Evolutionary conservation across 306 rosid species (phyloP).

Genomic region (Ammopiptanthus mongolicus): DNA sequence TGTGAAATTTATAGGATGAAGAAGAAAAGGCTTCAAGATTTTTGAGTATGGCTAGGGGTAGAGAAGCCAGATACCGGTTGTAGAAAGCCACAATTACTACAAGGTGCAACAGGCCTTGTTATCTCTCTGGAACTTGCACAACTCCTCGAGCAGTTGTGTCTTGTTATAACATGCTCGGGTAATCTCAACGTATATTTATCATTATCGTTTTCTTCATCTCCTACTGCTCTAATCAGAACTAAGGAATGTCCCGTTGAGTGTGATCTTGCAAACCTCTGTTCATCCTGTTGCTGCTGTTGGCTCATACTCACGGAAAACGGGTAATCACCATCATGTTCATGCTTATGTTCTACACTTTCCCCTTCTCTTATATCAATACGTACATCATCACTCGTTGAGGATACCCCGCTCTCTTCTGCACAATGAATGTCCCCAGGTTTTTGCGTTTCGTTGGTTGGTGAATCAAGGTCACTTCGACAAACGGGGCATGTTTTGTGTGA

Average conservation of each 20-base stretch:
- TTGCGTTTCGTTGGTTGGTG: neutral
- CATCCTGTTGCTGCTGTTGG: neutral
- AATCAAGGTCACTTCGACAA: constrained; percentile 59
- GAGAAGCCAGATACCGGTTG: constrained; percentile 4
- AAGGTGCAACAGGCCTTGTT: neutral
- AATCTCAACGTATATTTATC: constrained; percentile 51
- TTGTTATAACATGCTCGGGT: constrained; percentile 43
- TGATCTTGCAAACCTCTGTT: constrained; percentile 37
- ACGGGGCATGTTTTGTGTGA: constrained; percentile 76
- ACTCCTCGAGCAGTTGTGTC: constrained; percentile 41
- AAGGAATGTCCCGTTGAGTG: constrained; percentile 81
- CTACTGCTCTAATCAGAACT: constrained; percentile 34
- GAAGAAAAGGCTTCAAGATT: neutral
- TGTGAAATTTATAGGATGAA: neutral
- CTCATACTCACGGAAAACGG: neutral
- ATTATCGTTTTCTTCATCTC: neutral
- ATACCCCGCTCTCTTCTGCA: no score
- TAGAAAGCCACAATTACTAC: no score
- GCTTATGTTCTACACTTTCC: neutral
- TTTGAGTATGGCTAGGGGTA: neutral
- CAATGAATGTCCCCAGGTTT: neutral
- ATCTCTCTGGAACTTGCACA: constrained; percentile 43
- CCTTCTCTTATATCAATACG: constrained; percentile 38
- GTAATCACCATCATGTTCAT: neutral
- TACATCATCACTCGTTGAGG: constrained; percentile 24